These are phyloP conservation scores for Ochetophila trinervis DNA, from an alignment of 306 rosid genomes.

Conservation along the genomic window DNA sequence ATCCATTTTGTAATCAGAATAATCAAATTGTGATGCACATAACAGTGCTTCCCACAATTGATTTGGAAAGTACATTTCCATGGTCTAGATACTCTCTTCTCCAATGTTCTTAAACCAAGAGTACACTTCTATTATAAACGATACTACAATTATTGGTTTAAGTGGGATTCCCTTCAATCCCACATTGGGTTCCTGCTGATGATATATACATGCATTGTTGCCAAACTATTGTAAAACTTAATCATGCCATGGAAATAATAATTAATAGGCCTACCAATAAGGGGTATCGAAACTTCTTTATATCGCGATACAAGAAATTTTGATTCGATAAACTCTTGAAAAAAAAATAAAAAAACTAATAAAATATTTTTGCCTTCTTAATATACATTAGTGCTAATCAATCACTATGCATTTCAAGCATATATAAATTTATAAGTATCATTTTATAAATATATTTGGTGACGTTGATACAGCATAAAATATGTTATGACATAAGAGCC, in stretches of 20 bases:
- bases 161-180: conserved; percentile 2
- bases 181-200: conserved; percentile 3
- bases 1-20: neutral
- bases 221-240: neutral
- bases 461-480: no score
- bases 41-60: conserved; percentile 34
- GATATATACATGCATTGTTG: neutral
- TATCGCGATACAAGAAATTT: no score
- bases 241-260: conserved; percentile 10
- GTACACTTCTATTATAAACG: neutral
- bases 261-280: neutral
- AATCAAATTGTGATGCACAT: conserved; percentile 11
- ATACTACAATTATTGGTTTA: conserved; percentile 9
- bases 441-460: no score
- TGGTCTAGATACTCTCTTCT: conserved; percentile 7
- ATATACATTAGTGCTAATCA: no score
- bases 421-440: no score
- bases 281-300: no score
- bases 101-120: neutral
- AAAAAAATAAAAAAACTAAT: no score
- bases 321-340: no score
- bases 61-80: conserved; percentile 1
- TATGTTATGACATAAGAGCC: no score
- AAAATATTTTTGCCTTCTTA: no score
- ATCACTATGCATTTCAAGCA: no score